Evolutionary conservation across 2,329 filamentous ascomycete species (phyloP).

Genomic region (Fusarium sp.): DNA sequence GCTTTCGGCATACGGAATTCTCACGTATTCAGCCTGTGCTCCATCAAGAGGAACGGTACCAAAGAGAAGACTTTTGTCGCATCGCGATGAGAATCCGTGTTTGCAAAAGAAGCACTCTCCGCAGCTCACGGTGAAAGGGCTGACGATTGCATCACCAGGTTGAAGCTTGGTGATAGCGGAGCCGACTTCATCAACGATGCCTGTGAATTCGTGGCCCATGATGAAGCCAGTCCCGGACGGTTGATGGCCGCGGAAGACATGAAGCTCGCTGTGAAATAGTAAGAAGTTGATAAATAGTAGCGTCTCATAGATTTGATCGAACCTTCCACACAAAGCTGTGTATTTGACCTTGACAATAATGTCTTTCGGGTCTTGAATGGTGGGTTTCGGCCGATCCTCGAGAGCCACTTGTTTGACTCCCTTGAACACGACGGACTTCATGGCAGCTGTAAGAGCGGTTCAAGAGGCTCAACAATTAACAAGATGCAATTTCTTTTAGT

Average conservation of each 20-base stretch:
- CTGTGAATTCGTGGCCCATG: conserved; percentile 86
- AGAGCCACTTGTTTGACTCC: conserved; percentile 1
- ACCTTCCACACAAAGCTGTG: conserved; percentile 27
- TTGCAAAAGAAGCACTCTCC: conserved; percentile 30
- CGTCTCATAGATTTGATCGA: fast-evolving
- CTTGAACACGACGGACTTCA: conserved; percentile 29
- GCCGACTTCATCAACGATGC: conserved; percentile 74
- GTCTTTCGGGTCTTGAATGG: background rate
- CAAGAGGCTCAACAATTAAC: fast-evolving
- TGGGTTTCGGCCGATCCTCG: conserved; percentile 12
- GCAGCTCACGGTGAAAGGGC: conserved; percentile 31
- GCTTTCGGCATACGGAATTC: conserved; percentile 17
- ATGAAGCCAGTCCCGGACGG: conserved; percentile 68
- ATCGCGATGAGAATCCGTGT: conserved; percentile 14
- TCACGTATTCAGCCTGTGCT: conserved; percentile 26
- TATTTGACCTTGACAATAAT: conserved; percentile 22
- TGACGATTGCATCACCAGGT: conserved; percentile 6
- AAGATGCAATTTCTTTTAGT: no score
- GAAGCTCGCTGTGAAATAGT: conserved; percentile 64
- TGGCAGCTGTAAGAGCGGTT: background rate
- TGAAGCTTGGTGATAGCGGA: conserved; percentile 50
- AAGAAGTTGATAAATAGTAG: no score
- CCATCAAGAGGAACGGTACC: conserved; percentile 10
- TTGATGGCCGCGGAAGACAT: conserved; percentile 84
- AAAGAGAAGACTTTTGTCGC: conserved; percentile 18